Evolutionary conservation across 257 asterid species (phyloP), one percentile per base, ranked within the genome.

Genomic region (Solanum sejunctum): DNA sequence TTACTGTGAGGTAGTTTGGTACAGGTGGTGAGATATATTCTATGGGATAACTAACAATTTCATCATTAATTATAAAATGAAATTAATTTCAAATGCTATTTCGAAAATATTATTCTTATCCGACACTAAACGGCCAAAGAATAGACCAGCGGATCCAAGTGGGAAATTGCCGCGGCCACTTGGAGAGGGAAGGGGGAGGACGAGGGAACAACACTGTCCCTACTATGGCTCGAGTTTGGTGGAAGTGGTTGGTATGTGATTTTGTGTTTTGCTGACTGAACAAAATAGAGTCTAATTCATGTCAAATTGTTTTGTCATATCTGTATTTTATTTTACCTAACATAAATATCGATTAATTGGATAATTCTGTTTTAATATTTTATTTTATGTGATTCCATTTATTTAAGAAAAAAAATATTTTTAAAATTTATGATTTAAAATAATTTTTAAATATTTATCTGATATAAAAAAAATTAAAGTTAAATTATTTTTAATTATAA

Each of bases 191-290:
- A 9, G 66, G 54, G 72, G 28, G 72, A 64, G 72, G 84, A 83
- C 60, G 84, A 71, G 89, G 84, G 80, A 87, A 80, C 91, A 85
- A 10, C 32, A 8, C 9, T n/a, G 89, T 85, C 26, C 91, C 91
- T 85, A 87, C 89, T 10, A 66, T 82, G 58, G 87, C 88, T 84
- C 61, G 85, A 82, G 86, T 84, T 86, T 84, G 89, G 86, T 84
- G 88, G 89, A 84, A 89, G 89, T 87, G 77, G 89, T 32, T 72
- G 79, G 11, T 26, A 28, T 77, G 47, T 51, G 63, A 77, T 26
- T 47, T 73, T 73, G 81, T 77, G 82, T 77, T 85, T 82, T 88
- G 52, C 85, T 20, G 51, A 86, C 86, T 86, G 18, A 84, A 86
- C 85, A 60, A 23, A 15, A 23, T 75, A 13, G 26, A 36, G 9